Conservation (phyloP, 2,329 filamentous ascomycete species). For the Colletotrichum siamense region DNA sequence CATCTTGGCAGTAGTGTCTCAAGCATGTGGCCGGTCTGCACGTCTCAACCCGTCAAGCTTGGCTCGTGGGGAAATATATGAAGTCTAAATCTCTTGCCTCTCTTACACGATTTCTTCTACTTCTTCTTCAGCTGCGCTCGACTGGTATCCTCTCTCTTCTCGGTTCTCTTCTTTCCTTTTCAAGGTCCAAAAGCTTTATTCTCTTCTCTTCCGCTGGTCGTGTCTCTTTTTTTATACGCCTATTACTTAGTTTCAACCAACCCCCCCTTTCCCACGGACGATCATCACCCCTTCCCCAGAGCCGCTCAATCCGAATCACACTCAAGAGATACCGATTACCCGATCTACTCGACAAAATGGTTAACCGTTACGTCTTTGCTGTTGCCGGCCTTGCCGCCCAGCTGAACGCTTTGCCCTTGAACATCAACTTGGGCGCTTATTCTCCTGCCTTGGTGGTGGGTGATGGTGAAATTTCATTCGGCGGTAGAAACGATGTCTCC, state of each 20-base stretch:
- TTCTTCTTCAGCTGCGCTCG: slow-evolving; percentile 19
- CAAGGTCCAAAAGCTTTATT: background rate
- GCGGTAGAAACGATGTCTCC: slow-evolving; percentile 50
- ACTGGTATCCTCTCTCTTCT: slow-evolving; percentile 17
- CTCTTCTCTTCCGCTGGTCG: slow-evolving; percentile 21
- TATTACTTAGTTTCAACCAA: slow-evolving; percentile 12
- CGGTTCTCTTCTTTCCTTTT: background rate
- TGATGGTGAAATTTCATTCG: slow-evolving; percentile 54
- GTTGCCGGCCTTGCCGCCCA: slow-evolving; percentile 32
- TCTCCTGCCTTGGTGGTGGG: slow-evolving; percentile 38
- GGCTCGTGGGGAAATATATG: slow-evolving; percentile 20
- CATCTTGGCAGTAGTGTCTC: slow-evolving; percentile 12
- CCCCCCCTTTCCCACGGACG: background rate
- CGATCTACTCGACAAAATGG: slow-evolving; percentile 15
- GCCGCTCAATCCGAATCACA: slow-evolving; percentile 7
- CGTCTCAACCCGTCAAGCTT: slow-evolving; percentile 10
- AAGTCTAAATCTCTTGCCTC: slow-evolving; percentile 9
- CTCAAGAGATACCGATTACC: background rate
- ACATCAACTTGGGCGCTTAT: slow-evolving; percentile 40
- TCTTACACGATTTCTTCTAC: background rate
- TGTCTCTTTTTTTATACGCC: slow-evolving; percentile 8
- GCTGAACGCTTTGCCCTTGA: slow-evolving; percentile 34
- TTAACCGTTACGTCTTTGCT: slow-evolving; percentile 31
- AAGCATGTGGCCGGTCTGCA: slow-evolving; percentile 10
- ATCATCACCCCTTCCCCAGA: background rate